phyloP scores from a whole-genome alignment of 495 filamentous ascomycete species.

The Cairneyella variabilis region DNA sequence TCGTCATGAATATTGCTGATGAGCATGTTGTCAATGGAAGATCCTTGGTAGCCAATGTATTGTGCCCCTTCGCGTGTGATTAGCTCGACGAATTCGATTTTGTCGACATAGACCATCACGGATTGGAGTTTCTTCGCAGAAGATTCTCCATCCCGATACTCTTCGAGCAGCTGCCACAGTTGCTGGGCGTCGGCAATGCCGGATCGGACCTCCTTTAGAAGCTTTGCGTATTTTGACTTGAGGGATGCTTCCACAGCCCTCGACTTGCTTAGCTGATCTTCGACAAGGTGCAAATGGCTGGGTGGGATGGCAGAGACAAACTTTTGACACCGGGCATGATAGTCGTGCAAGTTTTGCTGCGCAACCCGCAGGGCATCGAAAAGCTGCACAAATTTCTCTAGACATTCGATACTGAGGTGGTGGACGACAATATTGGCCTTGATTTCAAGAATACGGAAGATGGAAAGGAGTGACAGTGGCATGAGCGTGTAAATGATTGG shows the following conservation, averaged over 20 bases:
- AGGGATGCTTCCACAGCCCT: not conserved
- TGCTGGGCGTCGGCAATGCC: not conserved
- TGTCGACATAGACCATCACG: not conserved
- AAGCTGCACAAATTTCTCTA: constrained; percentile 15
- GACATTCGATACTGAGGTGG: constrained; percentile 3
- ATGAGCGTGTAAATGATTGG: constrained; percentile 25
- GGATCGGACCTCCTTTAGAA: not conserved
- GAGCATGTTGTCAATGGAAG: not conserved
- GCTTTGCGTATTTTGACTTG: not conserved
- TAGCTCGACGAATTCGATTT: constrained; percentile 20
- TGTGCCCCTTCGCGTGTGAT: constrained; percentile 14
- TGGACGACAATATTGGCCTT: not conserved
- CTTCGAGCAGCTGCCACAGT: not conserved
- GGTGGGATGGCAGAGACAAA: constrained; percentile 6
- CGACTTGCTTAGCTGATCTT: not conserved
- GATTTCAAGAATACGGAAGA: constrained; percentile 1
- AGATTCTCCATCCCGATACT: not conserved
- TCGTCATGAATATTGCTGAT: not conserved
- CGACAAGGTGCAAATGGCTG: constrained; percentile 8
- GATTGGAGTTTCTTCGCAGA: not conserved
- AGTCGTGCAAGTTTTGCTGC: constrained; percentile 20
- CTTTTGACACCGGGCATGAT: constrained; percentile 25
- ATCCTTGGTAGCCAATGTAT: constrained; percentile 21
- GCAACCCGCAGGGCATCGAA: constrained; percentile 17
- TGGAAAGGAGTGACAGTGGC: constrained; percentile 19